Percentiles rank a stretch among this genome's conserved stretches.
These are phyloP conservation scores for Eremochloa ophiuroides DNA, from an alignment of 176 grass and related monocot genomes.

Conservation along the genomic window DNA sequence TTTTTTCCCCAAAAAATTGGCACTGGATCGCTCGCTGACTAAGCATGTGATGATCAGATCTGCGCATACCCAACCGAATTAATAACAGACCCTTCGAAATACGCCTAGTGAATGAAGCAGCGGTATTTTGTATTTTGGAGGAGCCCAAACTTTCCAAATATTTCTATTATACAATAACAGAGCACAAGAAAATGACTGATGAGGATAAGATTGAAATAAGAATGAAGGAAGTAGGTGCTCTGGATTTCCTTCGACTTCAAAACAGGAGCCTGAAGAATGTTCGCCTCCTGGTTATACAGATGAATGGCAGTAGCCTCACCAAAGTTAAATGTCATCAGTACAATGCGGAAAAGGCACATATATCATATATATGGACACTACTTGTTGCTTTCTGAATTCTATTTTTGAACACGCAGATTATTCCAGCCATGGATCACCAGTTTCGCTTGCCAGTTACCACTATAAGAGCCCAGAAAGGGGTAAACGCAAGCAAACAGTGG, in stretches of 20 bases:
- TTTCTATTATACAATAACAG: too few species aligned
- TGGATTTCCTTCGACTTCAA: background rate
- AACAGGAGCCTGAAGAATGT: background rate
- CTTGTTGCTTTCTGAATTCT: background rate
- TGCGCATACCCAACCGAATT: background rate
- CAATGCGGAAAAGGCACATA: background rate
- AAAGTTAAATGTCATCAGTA: background rate
- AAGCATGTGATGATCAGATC: background rate
- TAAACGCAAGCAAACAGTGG: too few species aligned
- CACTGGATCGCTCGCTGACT: background rate
- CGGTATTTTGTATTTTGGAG: too few species aligned
- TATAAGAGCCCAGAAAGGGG: too few species aligned
- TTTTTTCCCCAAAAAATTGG: background rate
- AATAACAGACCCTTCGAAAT: background rate
- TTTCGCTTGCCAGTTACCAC: too few species aligned
- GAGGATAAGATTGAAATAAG: background rate
- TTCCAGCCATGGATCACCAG: background rate
- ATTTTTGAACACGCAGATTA: background rate
- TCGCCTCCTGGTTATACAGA: background rate
- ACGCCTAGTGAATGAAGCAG: background rate
- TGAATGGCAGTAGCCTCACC: background rate
- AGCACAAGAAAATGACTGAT: background rate
- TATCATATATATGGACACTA: background rate
- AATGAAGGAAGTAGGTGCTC: background rate
- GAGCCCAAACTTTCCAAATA: too few species aligned